A percentile compares a stretch with the other conserved stretches of the same genome.
These are phyloP conservation scores for Chondrostereum purpureum DNA, from an alignment of 1,284 basidiomycete species.

Conservation along the genomic window DNA sequence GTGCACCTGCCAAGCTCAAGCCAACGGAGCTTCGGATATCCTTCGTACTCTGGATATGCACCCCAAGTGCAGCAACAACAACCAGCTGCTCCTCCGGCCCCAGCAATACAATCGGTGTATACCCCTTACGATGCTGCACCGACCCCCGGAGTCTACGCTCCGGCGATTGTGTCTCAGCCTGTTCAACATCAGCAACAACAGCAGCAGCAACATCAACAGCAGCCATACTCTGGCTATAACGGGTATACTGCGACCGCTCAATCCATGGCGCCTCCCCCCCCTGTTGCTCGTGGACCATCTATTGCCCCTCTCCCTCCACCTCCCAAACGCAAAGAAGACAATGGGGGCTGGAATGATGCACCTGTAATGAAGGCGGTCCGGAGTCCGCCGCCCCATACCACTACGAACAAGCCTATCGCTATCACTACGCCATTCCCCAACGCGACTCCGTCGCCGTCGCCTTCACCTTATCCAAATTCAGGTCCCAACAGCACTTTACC, in stretches of 20 bases:
- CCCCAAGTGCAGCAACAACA: slow-evolving; percentile 30
- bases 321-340: slow-evolving; percentile 51
- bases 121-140: slow-evolving; percentile 1
- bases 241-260: neutral
- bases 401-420: slow-evolving; percentile 50
- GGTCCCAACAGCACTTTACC: slow-evolving; percentile 36
- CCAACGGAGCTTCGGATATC: slow-evolving; percentile 16
- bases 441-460: slow-evolving; percentile 36
- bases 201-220: slow-evolving; percentile 17
- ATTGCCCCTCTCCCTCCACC: slow-evolving; percentile 20
- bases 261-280: slow-evolving; percentile 16
- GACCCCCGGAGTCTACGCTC: slow-evolving; percentile 7
- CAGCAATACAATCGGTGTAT: neutral
- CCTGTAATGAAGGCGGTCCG: slow-evolving; percentile 51
- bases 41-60: slow-evolving; percentile 24
- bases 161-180: slow-evolving; percentile 9
- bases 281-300: slow-evolving; percentile 18
- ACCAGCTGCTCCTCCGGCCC: slow-evolving; percentile 12
- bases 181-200: slow-evolving; percentile 16
- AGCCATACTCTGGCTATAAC: neutral
- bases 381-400: slow-evolving; percentile 42
- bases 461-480: slow-evolving; percentile 39
- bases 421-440: slow-evolving; percentile 92
- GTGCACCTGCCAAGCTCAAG: slow-evolving; percentile 14
- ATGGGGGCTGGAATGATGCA: slow-evolving; percentile 90